Conservation (phyloP, 225 moss, liverwort and hornwort genomes). For the Antitrichia curtipendula region DNA sequence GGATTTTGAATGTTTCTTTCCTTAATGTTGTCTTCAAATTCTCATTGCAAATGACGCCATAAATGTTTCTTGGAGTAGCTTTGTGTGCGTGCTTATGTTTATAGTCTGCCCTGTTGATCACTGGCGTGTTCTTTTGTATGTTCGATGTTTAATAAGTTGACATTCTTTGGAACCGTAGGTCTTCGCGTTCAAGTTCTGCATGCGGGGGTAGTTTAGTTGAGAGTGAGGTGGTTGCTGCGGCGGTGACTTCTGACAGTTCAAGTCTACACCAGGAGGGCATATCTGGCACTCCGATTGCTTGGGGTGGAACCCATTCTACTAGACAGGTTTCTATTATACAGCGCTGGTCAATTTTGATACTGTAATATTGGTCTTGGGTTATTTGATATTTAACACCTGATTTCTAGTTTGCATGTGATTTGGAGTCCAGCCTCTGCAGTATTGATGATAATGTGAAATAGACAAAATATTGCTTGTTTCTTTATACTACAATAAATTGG, state of each 20-base stretch:
- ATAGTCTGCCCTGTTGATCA: neutral
- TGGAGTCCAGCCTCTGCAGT: neutral
- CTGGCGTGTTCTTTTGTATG: neutral
- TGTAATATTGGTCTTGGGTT: neutral
- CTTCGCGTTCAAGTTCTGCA: constrained; percentile 49
- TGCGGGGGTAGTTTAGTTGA: constrained; percentile 46
- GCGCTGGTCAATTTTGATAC: neutral
- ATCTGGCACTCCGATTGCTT: constrained; percentile 60
- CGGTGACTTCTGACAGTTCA: constrained; percentile 42
- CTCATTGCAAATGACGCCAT: neutral
- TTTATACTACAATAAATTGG: neutral
- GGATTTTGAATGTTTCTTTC: neutral
- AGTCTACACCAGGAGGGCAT: constrained; percentile 43
- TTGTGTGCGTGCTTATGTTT: neutral
- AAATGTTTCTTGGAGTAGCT: neutral
- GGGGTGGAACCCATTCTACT: constrained; percentile 91
- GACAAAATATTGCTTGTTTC: neutral
- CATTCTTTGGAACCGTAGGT: constrained; percentile 23
- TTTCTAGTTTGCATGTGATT: neutral
- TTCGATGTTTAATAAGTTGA: neutral
- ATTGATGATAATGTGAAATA: neutral
- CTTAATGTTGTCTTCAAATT: neutral
- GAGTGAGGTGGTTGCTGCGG: constrained; percentile 30
- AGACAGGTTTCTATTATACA: constrained; percentile 51
- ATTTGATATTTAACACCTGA: neutral